Evolutionary conservation across 306 rosid species (phyloP).

Genomic region (Prunus mongolica): DNA sequence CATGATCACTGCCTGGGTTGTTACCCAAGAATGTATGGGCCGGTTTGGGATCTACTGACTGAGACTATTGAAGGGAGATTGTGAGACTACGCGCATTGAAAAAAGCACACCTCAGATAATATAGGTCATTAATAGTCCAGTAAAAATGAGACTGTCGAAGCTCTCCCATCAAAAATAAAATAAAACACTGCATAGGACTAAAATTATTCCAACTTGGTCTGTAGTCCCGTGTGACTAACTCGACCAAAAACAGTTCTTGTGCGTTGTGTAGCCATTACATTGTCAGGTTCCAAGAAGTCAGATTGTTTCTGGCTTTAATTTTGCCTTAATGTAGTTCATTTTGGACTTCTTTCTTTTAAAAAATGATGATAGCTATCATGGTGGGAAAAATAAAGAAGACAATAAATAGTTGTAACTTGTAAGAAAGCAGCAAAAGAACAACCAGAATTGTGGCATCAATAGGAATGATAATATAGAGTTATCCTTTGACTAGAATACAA

Average conservation of each 20-base stretch:
- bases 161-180: background rate
- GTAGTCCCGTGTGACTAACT: background rate
- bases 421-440: background rate
- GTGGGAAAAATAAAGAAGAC: background rate
- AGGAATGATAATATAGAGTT: background rate
- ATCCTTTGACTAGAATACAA: constrained; percentile 1
- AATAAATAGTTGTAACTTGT: background rate
- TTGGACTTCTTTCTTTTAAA: background rate
- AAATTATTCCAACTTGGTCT: background rate
- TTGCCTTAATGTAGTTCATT: background rate
- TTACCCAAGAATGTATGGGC: background rate
- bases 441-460: background rate
- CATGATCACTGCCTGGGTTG: background rate
- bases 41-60: background rate
- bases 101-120: background rate
- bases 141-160: background rate
- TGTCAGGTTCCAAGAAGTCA: background rate
- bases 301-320: background rate
- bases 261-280: background rate
- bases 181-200: background rate
- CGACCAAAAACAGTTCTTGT: background rate
- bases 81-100: background rate
- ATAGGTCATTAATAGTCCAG: background rate
- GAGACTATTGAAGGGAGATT: background rate
- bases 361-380: background rate